phyloP scores from a whole-genome alignment of 2,329 filamentous ascomycete genomes.

The Trichoderma sp. region DNA sequence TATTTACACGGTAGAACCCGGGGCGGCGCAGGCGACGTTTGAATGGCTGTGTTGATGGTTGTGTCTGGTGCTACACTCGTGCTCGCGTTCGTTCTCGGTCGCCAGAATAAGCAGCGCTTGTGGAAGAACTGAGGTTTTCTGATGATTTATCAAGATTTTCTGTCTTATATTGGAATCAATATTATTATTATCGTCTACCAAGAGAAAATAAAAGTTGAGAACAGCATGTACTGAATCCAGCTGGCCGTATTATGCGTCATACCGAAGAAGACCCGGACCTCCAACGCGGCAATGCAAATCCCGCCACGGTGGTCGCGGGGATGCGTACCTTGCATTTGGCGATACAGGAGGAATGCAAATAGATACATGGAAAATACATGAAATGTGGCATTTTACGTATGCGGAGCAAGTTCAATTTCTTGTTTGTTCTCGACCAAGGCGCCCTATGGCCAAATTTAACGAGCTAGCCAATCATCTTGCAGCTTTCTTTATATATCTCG shows the following conservation, averaged over 20 bases:
- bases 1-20: not conserved
- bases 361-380: not conserved
- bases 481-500: not conserved
- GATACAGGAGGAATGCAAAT: not conserved
- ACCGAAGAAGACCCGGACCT: not conserved
- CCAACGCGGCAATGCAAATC: not conserved
- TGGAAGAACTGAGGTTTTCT: not conserved
- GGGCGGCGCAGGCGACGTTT: conserved; percentile 14
- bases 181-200: not conserved
- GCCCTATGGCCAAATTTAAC: not conserved
- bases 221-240: not conserved
- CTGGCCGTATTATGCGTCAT: not conserved
- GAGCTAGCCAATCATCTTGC: not conserved
- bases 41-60: conserved; percentile 3
- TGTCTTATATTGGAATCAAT: not conserved
- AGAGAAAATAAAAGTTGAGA: no score
- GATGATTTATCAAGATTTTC: not conserved
- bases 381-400: not conserved
- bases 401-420: not conserved
- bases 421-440: not conserved
- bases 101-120: not conserved
- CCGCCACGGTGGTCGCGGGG: not conserved
- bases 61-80: not conserved
- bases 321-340: not conserved
- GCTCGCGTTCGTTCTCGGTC: not conserved